These are phyloP conservation scores for Pochonia chlamydosporia DNA, from an alignment of 2,329 filamentous ascomycete genomes.

Conservation along the genomic window DNA sequence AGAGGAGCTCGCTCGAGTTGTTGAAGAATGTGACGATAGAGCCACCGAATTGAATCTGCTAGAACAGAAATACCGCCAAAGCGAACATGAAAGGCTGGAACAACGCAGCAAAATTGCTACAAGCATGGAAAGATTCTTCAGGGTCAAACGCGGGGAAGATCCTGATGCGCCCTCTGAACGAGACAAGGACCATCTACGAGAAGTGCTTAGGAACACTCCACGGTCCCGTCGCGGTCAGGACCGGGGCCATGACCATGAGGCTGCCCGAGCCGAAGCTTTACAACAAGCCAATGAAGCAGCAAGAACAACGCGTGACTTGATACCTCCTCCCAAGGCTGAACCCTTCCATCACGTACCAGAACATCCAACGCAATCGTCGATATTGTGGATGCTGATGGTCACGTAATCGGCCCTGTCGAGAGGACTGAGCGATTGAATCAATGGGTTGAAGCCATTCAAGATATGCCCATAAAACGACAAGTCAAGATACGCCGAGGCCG, in stretches of 20 bases:
- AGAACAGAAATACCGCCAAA: constrained; percentile 24
- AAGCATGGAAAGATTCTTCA: constrained; percentile 29
- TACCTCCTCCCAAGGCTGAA: background rate
- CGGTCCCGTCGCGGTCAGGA: background rate
- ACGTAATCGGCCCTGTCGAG: constrained; percentile 30
- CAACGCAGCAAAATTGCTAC: constrained; percentile 20
- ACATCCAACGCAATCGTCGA: constrained; percentile 22
- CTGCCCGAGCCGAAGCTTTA: constrained; percentile 5
- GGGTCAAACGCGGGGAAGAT: constrained; percentile 21
- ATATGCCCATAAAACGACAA: constrained; percentile 30
- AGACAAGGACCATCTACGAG: constrained; percentile 12
- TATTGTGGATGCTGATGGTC: constrained; percentile 31
- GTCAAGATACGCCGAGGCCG: constrained; percentile 36
- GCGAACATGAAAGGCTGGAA: constrained; percentile 21
- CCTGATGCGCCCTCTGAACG: constrained; percentile 10
- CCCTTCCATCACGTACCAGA: background rate
- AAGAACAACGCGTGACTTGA: constrained; percentile 3
- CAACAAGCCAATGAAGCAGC: constrained; percentile 4
- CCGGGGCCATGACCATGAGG: background rate
- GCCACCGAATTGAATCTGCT: constrained; percentile 26
- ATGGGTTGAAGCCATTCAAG: constrained; percentile 31
- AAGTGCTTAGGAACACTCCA: background rate
- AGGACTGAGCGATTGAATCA: constrained; percentile 32
- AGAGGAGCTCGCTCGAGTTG: constrained; percentile 28
- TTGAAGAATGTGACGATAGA: constrained; percentile 24